phyloP scores from a whole-genome alignment of 805 yeast species.

The Suhomyces canberraensis region DNA sequence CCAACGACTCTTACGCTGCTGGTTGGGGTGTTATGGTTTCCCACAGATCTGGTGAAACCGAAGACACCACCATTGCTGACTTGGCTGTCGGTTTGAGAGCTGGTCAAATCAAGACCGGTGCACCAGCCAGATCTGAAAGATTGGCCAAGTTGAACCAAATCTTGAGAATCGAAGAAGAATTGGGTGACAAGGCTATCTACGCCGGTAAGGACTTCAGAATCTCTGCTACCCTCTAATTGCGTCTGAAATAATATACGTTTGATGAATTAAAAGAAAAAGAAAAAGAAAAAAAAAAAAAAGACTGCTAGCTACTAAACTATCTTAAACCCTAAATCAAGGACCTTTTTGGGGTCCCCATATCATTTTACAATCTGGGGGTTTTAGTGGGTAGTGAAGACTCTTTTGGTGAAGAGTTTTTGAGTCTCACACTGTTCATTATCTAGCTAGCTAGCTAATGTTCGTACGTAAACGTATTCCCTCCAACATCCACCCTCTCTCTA shows the following conservation, averaged over 20 bases:
- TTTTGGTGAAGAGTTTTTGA: too few species aligned
- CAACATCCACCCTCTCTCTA: too few species aligned
- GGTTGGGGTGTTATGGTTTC: conserved; percentile 99
- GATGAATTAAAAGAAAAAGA: too few species aligned
- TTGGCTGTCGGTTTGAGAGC: conserved; percentile 95
- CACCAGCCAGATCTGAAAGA: conserved; percentile 99
- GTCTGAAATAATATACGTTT: neutral
- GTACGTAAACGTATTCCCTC: too few species aligned
- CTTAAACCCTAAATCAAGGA: too few species aligned
- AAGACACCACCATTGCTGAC: conserved; percentile 98
- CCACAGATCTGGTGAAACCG: conserved; percentile 99
- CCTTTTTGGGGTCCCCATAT: too few species aligned
- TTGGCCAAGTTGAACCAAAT: conserved; percentile 98
- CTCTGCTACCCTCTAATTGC: conserved; percentile 37
- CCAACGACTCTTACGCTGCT: conserved; percentile 89
- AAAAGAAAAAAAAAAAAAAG: too few species aligned
- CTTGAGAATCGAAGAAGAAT: conserved; percentile 97
- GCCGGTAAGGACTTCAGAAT: conserved; percentile 90
- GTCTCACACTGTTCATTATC: too few species aligned
- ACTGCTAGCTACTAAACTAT: too few species aligned
- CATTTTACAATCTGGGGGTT: too few species aligned
- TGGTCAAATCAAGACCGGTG: conserved; percentile 99
- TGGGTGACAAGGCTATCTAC: conserved; percentile 94
- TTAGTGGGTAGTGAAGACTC: too few species aligned
- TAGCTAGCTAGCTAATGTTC: too few species aligned